These are phyloP conservation scores for Hypericum perforatum DNA, from an alignment of 345 rosid species.

Conservation along the genomic window DNA sequence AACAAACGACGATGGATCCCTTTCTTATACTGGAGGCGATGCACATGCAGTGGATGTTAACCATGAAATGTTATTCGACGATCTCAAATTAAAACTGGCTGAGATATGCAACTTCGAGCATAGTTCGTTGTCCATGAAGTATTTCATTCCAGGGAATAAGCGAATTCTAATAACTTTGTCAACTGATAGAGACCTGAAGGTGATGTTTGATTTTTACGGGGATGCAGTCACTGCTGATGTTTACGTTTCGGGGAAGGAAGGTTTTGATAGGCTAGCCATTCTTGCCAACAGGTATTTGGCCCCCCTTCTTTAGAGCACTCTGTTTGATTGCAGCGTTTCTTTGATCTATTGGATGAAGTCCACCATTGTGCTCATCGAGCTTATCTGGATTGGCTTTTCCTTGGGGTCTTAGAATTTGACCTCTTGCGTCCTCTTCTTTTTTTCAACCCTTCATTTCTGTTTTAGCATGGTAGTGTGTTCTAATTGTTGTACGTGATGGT, in stretches of 20 bases:
- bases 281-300: slow-evolving; percentile 39
- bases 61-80: slow-evolving; percentile 52
- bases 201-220: slow-evolving; percentile 66
- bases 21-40: slow-evolving; percentile 70
- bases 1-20: slow-evolving; percentile 51
- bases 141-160: slow-evolving; percentile 76
- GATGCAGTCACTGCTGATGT: slow-evolving; percentile 73
- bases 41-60: slow-evolving; percentile 72
- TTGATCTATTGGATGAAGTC: neutral
- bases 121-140: slow-evolving; percentile 62
- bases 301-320: neutral
- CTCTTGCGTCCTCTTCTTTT: neutral
- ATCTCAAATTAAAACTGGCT: slow-evolving; percentile 65
- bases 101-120: slow-evolving; percentile 55
- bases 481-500: too few species aligned
- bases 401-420: slow-evolving; percentile 3
- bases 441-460: neutral
- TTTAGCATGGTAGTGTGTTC: neutral
- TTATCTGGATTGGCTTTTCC: neutral
- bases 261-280: slow-evolving; percentile 35
- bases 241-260: slow-evolving; percentile 47
- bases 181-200: slow-evolving; percentile 63
- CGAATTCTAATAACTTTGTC: slow-evolving; percentile 60
- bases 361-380: too few species aligned
- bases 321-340: slow-evolving; percentile 6